Evolutionary conservation across 805 yeast species (phyloP).

Genomic region (Wickerhamiella azymoides): DNA sequence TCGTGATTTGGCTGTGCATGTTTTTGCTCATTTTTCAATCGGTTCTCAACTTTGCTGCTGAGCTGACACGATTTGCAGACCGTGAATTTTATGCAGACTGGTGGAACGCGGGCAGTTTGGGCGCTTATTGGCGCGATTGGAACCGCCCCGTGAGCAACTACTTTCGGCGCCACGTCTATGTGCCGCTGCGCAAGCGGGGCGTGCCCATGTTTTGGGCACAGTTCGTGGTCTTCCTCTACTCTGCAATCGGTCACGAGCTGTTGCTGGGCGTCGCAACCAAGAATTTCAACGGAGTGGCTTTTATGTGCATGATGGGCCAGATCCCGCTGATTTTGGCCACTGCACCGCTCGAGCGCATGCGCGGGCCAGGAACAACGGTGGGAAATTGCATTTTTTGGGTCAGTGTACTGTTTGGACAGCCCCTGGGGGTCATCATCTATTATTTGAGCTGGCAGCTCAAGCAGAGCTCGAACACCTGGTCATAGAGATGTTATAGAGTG

Average conservation of each 20-base stretch:
- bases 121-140: conserved; percentile 36
- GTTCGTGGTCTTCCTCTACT: conserved; percentile 29
- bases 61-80: conserved; percentile 32
- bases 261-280: conserved; percentile 36
- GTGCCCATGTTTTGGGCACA: conserved; percentile 22
- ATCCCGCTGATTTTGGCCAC: conserved; percentile 31
- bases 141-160: conserved; percentile 32
- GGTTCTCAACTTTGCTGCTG: conserved; percentile 31
- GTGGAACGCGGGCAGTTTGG: conserved; percentile 39
- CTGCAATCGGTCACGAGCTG: conserved; percentile 35
- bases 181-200: conserved; percentile 29
- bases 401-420: conserved; percentile 34
- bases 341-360: conserved; percentile 29
- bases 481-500: neutral
- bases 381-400: conserved; percentile 38
- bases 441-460: conserved; percentile 32
- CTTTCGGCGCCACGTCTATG: conserved; percentile 31
- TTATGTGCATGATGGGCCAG: conserved; percentile 31
- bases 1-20: conserved; percentile 32
- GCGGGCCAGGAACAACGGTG: conserved; percentile 29
- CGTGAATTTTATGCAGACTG: conserved; percentile 35
- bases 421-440: conserved; percentile 32
- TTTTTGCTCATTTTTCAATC: conserved; percentile 33
- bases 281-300: conserved; percentile 34
- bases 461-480: conserved; percentile 10